Percentiles rank a stretch among this genome's conserved stretches.
Conservation (phyloP, 2,329 filamentous ascomycete genomes). For the Sphaerulina vaccinii region DNA sequence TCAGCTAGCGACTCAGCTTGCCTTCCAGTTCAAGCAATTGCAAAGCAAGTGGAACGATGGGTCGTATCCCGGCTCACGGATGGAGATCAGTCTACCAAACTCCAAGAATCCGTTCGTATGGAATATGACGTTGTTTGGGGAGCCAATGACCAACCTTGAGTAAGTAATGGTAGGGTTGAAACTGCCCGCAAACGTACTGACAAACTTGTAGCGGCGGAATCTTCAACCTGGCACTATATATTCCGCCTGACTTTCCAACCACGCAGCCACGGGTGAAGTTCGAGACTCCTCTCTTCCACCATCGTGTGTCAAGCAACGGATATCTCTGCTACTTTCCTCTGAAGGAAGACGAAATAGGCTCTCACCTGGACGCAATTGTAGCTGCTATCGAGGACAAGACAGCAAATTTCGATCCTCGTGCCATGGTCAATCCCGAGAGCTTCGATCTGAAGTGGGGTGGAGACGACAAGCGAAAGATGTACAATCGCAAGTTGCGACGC, state of each 20-base stretch:
- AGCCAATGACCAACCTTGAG: conserved; percentile 88
- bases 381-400: conserved; percentile 80
- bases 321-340: conserved; percentile 78
- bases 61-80: conserved; percentile 58
- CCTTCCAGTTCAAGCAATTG: conserved; percentile 81
- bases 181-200: not conserved
- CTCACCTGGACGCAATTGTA: conserved; percentile 82
- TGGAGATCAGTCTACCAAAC: conserved; percentile 74
- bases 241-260: conserved; percentile 82
- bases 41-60: conserved; percentile 70
- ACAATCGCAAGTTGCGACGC: conserved; percentile 76
- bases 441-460: conserved; percentile 84
- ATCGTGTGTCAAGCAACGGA: conserved; percentile 74
- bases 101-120: conserved; percentile 81
- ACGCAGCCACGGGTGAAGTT: conserved; percentile 83
- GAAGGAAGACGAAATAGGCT: conserved; percentile 71
- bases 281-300: conserved; percentile 80
- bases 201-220: conserved; percentile 61
- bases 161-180: not conserved
- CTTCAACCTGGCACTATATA: conserved; percentile 74
- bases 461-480: conserved; percentile 74
- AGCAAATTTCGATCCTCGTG: conserved; percentile 85
- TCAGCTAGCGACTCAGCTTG: conserved; percentile 69
- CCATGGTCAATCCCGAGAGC: conserved; percentile 81
- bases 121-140: conserved; percentile 84